Base-by-base conservation (phyloP, 306 rosid genomes). In the Gillenia trifoliata region DNA sequence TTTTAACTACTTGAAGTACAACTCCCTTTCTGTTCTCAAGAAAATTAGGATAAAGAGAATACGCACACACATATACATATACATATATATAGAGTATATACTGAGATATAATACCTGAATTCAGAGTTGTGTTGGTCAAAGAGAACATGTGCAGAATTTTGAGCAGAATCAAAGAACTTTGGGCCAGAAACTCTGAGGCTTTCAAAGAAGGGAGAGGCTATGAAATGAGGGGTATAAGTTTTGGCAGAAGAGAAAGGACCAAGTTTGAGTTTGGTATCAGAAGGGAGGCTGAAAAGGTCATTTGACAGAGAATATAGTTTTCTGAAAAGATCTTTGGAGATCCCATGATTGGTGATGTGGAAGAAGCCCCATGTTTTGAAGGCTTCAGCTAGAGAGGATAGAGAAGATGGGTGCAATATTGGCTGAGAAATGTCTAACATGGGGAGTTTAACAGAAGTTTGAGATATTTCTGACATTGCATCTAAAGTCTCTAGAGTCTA, bases 141-240 rank as follows among this genome's bases (percentile, higher is more conserved):
- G 65, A 94, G 88, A 57, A 85, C 61, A 50, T 84, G 77, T 49
- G 90, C 86, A 79, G 97, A 91, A 74, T 25, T 77, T 73, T 86
- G 96, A 28, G 99, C 99, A 83, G 97, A 92, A 57, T 54, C 84
- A 66, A 78, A 84, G 74, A 87, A 92, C 77, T 90, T 52, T 1
- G 99, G 99, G 34, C 97, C 97, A 33, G 90, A 83, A 77, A 94
- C 83, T 77, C 93, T 65, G 65, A 94, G 93, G 82, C 96, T 92
- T 83, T 94, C 98, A 66, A 90, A 94, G 86, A 82, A 94, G n/a
- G 98, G 98, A 62, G 98, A 94, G 76, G 98, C 97, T 82, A 94
- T 88, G 88, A 94, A 94, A 29, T 87, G 97, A 70, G 98, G 97
- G 5, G 96, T 91, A 61, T 94, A 94, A 41, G 91, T 82, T 80